These are phyloP conservation scores for Leccinum broughii DNA, from an alignment of 768 basidiomycete species.

Conservation along the genomic window DNA sequence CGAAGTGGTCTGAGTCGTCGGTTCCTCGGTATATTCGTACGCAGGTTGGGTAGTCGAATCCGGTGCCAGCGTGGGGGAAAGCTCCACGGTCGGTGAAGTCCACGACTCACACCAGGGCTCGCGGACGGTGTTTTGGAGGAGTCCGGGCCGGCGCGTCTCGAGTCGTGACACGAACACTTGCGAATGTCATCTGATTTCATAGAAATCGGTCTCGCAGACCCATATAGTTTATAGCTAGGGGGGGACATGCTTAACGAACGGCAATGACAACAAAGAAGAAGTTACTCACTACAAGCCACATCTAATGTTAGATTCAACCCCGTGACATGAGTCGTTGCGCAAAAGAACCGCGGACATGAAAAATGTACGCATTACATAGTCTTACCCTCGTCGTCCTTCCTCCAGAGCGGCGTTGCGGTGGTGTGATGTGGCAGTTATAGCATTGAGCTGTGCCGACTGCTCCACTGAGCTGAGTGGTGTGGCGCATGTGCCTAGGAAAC, in stretches of 20 bases:
- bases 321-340: slow-evolving; percentile 14
- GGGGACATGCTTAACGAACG: slow-evolving; percentile 11
- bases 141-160: slow-evolving; percentile 54
- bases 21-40: slow-evolving; percentile 53
- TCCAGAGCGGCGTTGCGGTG: slow-evolving; percentile 88
- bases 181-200: slow-evolving; percentile 93
- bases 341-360: slow-evolving; percentile 1
- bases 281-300: slow-evolving; percentile 72
- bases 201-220: slow-evolving; percentile 81
- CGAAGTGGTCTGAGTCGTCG: slow-evolving; percentile 37
- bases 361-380: slow-evolving; percentile 88
- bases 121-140: slow-evolving; percentile 71
- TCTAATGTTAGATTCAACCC: slow-evolving; percentile 36
- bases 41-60: slow-evolving; percentile 65
- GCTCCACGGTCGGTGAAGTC: slow-evolving; percentile 60
- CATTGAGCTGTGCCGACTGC: slow-evolving; percentile 64
- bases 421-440: slow-evolving; percentile 77
- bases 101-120: slow-evolving; percentile 72
- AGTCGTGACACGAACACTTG: slow-evolving; percentile 82
- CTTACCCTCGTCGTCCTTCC: slow-evolving; percentile 89
- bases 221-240: slow-evolving; percentile 74
- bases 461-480: slow-evolving; percentile 31
- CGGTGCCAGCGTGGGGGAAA: slow-evolving; percentile 66
- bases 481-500: slow-evolving; percentile 37
- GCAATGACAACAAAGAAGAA: background rate